Conservation (phyloP, 2,329 filamentous ascomycete genomes). For the Aspergillus pseudoterreus region DNA sequence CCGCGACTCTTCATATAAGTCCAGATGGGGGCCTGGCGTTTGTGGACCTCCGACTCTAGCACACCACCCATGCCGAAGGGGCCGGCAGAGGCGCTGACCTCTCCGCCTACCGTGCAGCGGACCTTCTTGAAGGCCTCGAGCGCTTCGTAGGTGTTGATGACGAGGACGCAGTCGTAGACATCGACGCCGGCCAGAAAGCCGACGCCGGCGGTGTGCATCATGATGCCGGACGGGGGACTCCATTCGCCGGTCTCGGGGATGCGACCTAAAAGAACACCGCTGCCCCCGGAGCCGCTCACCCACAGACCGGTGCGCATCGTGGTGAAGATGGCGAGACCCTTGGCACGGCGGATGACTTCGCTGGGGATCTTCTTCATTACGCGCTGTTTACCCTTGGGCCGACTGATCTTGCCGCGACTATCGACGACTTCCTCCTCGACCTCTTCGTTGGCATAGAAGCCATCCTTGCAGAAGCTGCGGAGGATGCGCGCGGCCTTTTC, state of each 20-base stretch:
- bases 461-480: slow-evolving; percentile 83
- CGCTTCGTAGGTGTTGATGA: slow-evolving; percentile 83
- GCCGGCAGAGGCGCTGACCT: slow-evolving; percentile 72
- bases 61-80: slow-evolving; percentile 73
- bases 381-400: slow-evolving; percentile 58
- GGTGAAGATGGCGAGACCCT: slow-evolving; percentile 88
- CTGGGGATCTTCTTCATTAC: slow-evolving; percentile 80
- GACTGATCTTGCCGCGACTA: slow-evolving; percentile 44
- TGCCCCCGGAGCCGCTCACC: slow-evolving; percentile 86
- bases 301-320: slow-evolving; percentile 92
- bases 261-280: slow-evolving; percentile 78
- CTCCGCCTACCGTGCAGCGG: slow-evolving; percentile 74
- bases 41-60: slow-evolving; percentile 66
- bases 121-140: slow-evolving; percentile 79
- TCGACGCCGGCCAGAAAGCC: slow-evolving; percentile 90
- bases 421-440: slow-evolving; percentile 33
- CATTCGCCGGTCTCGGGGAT: slow-evolving; percentile 77
- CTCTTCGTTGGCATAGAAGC: slow-evolving; percentile 62
- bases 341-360: slow-evolving; percentile 81
- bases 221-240: slow-evolving; percentile 86
- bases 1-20: slow-evolving; percentile 87
- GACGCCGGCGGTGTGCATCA: slow-evolving; percentile 82
- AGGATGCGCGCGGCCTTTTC: slow-evolving; percentile 88
- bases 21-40: slow-evolving; percentile 68
- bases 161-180: slow-evolving; percentile 91